Conservation (phyloP, 2,329 filamentous ascomycete genomes). For the Parascedosporium putredinis region DNA sequence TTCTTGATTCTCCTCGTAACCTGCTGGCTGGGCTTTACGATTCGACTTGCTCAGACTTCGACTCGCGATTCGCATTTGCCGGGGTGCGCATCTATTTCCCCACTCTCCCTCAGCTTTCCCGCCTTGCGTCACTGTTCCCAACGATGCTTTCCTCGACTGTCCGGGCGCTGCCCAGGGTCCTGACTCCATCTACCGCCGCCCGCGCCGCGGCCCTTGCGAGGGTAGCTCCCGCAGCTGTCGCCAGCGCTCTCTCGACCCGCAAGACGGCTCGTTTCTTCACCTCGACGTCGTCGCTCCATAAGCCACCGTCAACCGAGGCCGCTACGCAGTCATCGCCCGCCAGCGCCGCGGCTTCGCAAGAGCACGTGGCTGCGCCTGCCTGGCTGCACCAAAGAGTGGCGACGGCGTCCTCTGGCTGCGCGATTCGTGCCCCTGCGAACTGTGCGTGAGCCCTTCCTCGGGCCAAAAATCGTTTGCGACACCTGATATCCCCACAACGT, state of each 20-base stretch:
- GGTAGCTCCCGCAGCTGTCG: background rate
- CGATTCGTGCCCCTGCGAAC: constrained; percentile 41
- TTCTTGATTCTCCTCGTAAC: background rate
- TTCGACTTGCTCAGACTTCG: background rate
- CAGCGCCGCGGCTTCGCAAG: background rate
- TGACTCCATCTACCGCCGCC: background rate
- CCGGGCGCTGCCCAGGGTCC: constrained; percentile 2
- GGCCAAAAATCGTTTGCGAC: constrained; percentile 46
- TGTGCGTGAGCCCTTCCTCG: constrained; percentile 46
- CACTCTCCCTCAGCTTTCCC: background rate
- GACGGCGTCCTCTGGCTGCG: constrained; percentile 28
- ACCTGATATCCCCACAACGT: constrained; percentile 26
- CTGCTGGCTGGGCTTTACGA: background rate
- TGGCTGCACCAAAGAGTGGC: constrained; percentile 10
- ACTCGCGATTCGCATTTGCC: background rate
- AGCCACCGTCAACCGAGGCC: background rate
- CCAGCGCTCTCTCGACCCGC: background rate
- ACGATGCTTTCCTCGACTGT: background rate
- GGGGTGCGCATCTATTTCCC: background rate
- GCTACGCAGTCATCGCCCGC: no score
- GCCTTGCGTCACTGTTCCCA: background rate
- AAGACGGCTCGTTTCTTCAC: background rate
- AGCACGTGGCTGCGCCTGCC: background rate
- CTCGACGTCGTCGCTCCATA: background rate
- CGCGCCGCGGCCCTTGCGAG: background rate